Evolutionary conservation across 768 basidiomycete genomes (phyloP).

Genomic region (Paxillus rubicundulus): DNA sequence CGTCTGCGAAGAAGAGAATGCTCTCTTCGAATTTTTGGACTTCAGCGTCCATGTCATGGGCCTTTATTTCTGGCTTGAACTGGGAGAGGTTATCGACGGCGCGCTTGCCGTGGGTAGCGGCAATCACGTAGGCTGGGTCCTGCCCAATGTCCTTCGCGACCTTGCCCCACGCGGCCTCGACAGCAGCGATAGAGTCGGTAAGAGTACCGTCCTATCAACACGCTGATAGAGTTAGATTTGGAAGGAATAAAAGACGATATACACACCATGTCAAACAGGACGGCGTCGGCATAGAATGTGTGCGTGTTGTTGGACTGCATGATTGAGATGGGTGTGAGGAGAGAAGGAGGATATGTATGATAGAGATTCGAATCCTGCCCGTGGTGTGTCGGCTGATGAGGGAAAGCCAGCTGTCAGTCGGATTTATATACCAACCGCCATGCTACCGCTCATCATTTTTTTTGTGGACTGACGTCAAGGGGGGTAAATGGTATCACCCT

Average conservation of each 20-base stretch:
- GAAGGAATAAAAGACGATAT: background rate
- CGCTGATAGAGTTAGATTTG: constrained; percentile 25
- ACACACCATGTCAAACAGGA: constrained; percentile 67
- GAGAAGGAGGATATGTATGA: background rate
- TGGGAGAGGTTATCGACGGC: constrained; percentile 70
- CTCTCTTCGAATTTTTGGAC: constrained; percentile 62
- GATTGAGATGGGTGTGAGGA: constrained; percentile 1
- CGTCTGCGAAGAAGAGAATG: constrained; percentile 67
- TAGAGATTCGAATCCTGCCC: constrained; percentile 14
- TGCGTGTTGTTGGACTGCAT: constrained; percentile 28
- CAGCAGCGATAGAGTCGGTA: constrained; percentile 70
- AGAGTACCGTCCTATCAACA: constrained; percentile 60
- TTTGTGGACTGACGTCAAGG: constrained; percentile 30
- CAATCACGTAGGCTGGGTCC: constrained; percentile 65
- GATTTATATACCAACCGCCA: constrained; percentile 21
- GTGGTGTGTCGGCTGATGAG: background rate
- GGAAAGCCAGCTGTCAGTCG: background rate
- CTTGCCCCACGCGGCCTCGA: constrained; percentile 74
- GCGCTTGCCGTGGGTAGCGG: constrained; percentile 75
- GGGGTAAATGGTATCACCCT: constrained; percentile 11
- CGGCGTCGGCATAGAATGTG: constrained; percentile 53
- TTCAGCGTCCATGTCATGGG: constrained; percentile 55
- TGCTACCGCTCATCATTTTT: constrained; percentile 4
- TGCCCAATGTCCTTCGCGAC: constrained; percentile 68
- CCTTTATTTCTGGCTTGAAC: constrained; percentile 55